These are phyloP conservation scores for Trametes elegans DNA, from an alignment of 768 basidiomycete species.

Conservation along the genomic window DNA sequence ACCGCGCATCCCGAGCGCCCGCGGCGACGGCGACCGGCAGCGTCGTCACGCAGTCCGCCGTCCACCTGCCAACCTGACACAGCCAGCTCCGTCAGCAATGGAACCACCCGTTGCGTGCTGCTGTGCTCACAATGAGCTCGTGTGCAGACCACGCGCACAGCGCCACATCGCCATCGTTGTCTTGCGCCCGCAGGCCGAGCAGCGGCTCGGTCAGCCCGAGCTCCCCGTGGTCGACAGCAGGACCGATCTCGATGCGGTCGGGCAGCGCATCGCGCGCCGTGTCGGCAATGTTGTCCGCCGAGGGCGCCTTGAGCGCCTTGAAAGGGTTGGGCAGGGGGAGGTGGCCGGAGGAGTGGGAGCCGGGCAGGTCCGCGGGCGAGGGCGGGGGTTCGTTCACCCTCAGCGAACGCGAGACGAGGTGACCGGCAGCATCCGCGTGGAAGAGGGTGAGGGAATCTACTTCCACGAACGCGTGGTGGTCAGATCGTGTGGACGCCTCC, in stretches of 20 bases:
- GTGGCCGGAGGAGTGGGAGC: constrained; percentile 30
- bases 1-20: constrained; percentile 17
- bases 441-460: constrained; percentile 41
- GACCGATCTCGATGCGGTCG: constrained; percentile 34
- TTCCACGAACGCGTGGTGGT: not conserved
- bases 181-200: constrained; percentile 24
- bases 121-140: constrained; percentile 21
- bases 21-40: not conserved
- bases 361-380: constrained; percentile 23
- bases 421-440: constrained; percentile 41
- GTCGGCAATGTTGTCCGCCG: constrained; percentile 43
- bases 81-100: not conserved
- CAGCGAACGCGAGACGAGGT: constrained; percentile 44
- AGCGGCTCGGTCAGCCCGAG: constrained; percentile 30
- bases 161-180: constrained; percentile 39
- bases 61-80: not conserved
- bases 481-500: not conserved
- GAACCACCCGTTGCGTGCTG: too few relatives aligned
- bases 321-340: constrained; percentile 64
- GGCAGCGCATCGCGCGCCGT: constrained; percentile 21
- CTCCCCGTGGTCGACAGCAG: constrained; percentile 34
- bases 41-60: not conserved
- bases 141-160: constrained; percentile 21
- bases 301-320: constrained; percentile 50
- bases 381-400: constrained; percentile 30